phyloP scores from a whole-genome alignment of 2,329 filamentous ascomycete species.

The Colletotrichum abscissum region DNA sequence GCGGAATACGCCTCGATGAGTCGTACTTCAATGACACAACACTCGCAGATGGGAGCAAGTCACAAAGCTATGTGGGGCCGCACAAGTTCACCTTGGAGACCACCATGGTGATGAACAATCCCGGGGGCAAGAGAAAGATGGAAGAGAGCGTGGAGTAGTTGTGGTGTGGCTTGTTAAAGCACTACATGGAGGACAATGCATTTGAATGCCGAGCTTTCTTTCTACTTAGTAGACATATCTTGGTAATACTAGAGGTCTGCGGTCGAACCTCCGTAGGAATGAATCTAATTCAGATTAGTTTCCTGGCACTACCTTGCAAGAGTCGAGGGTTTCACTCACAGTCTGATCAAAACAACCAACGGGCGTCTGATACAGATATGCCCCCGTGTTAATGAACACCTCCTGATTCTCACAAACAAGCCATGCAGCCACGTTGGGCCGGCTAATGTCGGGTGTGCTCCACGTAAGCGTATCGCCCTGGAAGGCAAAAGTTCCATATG shows the following conservation, averaged over 20 bases:
- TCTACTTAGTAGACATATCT: neutral
- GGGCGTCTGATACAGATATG: constrained; percentile 68
- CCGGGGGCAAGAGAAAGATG: neutral
- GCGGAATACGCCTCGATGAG: constrained; percentile 6
- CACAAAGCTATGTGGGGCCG: constrained; percentile 9
- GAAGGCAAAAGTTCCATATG: constrained; percentile 67
- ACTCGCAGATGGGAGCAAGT: constrained; percentile 10
- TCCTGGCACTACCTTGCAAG: no score
- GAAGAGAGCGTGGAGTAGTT: neutral
- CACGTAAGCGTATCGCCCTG: constrained; percentile 69
- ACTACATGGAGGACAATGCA: neutral
- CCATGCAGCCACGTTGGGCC: constrained; percentile 69
- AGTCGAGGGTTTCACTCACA: constrained; percentile 46
- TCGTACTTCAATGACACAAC: constrained; percentile 8
- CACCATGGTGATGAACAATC: neutral
- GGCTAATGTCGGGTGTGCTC: constrained; percentile 57
- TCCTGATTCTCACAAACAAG: constrained; percentile 64
- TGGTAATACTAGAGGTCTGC: constrained; percentile 15
- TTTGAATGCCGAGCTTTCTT: neutral
- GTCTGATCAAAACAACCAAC: constrained; percentile 69
- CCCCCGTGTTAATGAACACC: constrained; percentile 69
- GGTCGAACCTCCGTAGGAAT: constrained; percentile 35
- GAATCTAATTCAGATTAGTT: constrained; percentile 25
- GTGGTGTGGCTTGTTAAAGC: neutral
- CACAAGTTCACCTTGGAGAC: constrained; percentile 5